These are phyloP conservation scores for Asterophora parasitica DNA, from an alignment of 768 basidiomycete genomes.

Conservation along the genomic window DNA sequence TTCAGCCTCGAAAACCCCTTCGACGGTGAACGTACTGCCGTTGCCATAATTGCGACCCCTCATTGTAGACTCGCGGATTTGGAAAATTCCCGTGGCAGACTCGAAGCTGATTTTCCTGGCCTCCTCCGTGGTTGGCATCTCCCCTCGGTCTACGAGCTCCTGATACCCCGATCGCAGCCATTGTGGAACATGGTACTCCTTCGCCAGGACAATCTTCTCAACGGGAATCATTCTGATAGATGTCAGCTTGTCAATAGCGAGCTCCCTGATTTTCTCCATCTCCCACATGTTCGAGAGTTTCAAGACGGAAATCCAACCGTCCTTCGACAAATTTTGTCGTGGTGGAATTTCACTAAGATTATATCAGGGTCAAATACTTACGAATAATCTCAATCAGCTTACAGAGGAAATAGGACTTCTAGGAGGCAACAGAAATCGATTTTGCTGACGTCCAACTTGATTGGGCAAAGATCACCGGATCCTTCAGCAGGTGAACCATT, in stretches of 20 bases:
- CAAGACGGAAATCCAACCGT: slow-evolving; percentile 15
- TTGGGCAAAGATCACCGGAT: slow-evolving; percentile 5
- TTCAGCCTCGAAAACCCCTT: slow-evolving; percentile 4
- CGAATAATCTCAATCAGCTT: neutral
- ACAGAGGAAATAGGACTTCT: slow-evolving; percentile 15
- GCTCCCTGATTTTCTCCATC: slow-evolving; percentile 12
- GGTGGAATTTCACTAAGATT: slow-evolving; percentile 6
- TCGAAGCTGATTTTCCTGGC: slow-evolving; percentile 5
- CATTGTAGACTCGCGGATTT: slow-evolving; percentile 7
- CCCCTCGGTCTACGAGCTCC: slow-evolving; percentile 3
- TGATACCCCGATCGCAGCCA: slow-evolving; percentile 14
- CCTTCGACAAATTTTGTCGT: neutral
- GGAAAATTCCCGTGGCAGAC: slow-evolving; percentile 12
- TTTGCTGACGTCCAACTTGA: slow-evolving; percentile 10
- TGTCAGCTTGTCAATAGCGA: slow-evolving; percentile 11
- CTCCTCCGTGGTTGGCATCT: slow-evolving; percentile 7
- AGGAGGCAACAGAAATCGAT: slow-evolving; percentile 14
- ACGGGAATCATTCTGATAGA: neutral
- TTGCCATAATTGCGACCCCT: neutral
- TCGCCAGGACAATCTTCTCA: slow-evolving; percentile 8
- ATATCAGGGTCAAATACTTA: neutral
- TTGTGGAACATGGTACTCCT: slow-evolving; percentile 14
- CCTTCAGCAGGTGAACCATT: slow-evolving; percentile 4
- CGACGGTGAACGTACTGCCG: neutral
- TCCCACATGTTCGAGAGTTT: slow-evolving; percentile 14